Evolutionary conservation across 345 rosid genomes (phyloP).

Genomic region (Viola odorata): DNA sequence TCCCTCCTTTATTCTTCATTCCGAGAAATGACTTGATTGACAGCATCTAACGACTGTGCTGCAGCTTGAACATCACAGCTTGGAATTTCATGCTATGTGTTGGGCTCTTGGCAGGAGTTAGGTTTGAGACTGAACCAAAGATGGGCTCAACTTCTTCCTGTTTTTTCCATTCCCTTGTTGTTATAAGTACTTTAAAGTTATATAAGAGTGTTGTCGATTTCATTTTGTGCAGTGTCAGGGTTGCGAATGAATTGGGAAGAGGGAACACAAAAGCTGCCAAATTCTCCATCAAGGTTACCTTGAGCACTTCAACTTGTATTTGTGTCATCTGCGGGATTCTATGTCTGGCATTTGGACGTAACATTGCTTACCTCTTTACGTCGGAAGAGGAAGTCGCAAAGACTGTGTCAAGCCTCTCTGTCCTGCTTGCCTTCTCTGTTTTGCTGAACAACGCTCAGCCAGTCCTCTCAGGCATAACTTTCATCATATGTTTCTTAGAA

Average conservation of each 20-base stretch:
- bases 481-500: neutral
- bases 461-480: constrained; percentile 25
- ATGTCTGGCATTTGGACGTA: constrained; percentile 26
- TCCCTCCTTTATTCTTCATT: neutral
- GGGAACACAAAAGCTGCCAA: constrained; percentile 33
- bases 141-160: neutral
- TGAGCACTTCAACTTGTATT: constrained; percentile 15
- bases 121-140: neutral
- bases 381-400: constrained; percentile 23
- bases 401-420: constrained; percentile 28
- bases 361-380: constrained; percentile 31
- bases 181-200: too few relatives aligned
- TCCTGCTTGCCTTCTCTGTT: constrained; percentile 34
- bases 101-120: constrained; percentile 22
- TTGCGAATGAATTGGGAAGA: constrained; percentile 45
- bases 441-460: constrained; percentile 38
- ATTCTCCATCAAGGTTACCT: constrained; percentile 31
- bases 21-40: neutral
- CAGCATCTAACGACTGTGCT: neutral
- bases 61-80: constrained; percentile 34
- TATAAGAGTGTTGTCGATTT: too few relatives aligned
- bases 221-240: constrained; percentile 32
- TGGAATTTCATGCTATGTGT: constrained; percentile 38
- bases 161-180: too few relatives aligned
- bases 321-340: constrained; percentile 27